Base-by-base conservation (phyloP, 2,329 filamentous ascomycete genomes). In the Bipolaris bicolor region DNA sequence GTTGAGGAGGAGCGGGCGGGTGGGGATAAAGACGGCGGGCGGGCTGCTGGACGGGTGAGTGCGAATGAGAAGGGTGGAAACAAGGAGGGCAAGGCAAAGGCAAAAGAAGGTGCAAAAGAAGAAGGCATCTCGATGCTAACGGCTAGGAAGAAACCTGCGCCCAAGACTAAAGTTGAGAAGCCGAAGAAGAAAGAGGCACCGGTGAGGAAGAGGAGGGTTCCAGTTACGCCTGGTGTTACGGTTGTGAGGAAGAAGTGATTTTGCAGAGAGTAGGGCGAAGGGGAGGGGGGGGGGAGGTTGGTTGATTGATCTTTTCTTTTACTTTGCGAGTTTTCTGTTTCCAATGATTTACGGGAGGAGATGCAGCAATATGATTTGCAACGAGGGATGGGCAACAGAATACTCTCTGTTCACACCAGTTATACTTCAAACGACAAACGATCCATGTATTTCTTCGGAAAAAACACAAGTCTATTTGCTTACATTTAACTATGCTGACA, bases 111-210 rank as follows among this genome's bases (percentile, higher is more conserved):
- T 0, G 70, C 67, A 9, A 68, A 13, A 16, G 3, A 58, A 55
- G 44, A 46, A 15, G 44, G 44, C 7, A n/a, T 46, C 6, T 29
- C 44, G 22, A 3, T 43, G 40, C 15, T 43, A 7, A 26, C 58
- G 46, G 26, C 57, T 20, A 62, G 58, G 57, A 70, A 69, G 62
- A 71, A 67, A 53, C 22, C 46, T 3, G 22, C 22, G 40, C 3
- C 40, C 7, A 26, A 7, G 7, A 68, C 71, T 54, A 52, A 18
- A 13, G 29, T 31, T 31, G 60, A 48, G 39, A 49, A 26, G 40
- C 45, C 31, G 49, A 47, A 46, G 57, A 52, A 22, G n/a, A 58
- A 48, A 29, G 49, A 26, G 40, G 47, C 26, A 4, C 60, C 57
- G 24, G 31, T 31, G 49, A 55, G 49, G 37, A 63, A 58, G 33